Percentiles rank a stretch among this genome's conserved stretches.
Conservation (phyloP, 768 basidiomycete species). For the Auriscalpium vulgare region DNA sequence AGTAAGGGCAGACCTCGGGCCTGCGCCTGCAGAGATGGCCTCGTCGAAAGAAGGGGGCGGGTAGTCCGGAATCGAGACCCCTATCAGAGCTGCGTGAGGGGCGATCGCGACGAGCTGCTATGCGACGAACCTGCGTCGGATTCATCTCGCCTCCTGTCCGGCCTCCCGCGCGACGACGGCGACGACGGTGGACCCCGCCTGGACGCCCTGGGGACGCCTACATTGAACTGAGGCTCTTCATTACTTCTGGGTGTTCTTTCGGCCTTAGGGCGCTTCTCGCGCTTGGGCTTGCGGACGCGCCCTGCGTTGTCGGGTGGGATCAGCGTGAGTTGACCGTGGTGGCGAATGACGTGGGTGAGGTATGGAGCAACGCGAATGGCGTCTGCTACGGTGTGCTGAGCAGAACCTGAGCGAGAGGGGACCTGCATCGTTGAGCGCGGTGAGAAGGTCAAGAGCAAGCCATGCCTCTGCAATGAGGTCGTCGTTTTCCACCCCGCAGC, state of each 20-base stretch:
- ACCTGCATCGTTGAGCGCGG: conserved; percentile 7
- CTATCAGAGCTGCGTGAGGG: conserved; percentile 4
- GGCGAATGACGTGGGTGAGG: conserved; percentile 47
- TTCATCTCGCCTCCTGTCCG: conserved; percentile 17
- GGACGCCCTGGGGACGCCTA: conserved; percentile 10
- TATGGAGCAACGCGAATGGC: conserved; percentile 37
- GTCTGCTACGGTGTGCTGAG: conserved; percentile 18
- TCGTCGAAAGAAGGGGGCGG: conserved; percentile 75
- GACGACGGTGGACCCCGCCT: conserved; percentile 12
- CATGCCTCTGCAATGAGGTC: conserved; percentile 17
- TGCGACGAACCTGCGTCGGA: conserved; percentile 24
- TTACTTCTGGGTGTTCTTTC: conserved; percentile 6
- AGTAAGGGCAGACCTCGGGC: conserved; percentile 2
- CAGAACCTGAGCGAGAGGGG: conserved; percentile 14
- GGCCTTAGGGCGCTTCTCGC: conserved; percentile 15
- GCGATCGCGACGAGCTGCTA: background rate
- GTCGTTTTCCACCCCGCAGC: conserved; percentile 2
- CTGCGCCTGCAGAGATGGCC: conserved; percentile 28
- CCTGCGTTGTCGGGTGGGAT: conserved; percentile 45
- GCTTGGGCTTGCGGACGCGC: conserved; percentile 35
- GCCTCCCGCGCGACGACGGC: conserved; percentile 6
- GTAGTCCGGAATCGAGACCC: conserved; percentile 42
- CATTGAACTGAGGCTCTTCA: conserved; percentile 16
- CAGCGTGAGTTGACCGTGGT: conserved; percentile 44
- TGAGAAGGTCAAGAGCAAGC: conserved; percentile 13